These are phyloP conservation scores for Tagetes erecta DNA, from an alignment of 129 eudicot species.

Conservation along the genomic window DNA sequence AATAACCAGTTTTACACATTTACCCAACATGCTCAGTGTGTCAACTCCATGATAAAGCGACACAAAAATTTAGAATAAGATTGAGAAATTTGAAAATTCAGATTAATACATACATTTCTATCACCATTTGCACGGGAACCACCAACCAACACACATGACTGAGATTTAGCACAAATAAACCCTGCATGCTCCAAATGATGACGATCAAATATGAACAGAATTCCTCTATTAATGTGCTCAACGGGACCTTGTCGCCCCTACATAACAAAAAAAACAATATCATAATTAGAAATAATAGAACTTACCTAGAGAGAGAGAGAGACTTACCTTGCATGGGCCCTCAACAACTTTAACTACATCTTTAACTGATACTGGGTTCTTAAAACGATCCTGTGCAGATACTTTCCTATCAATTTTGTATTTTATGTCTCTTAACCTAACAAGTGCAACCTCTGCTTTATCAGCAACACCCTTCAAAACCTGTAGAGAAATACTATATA, in stretches of 20 bases:
- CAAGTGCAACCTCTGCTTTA: constrained; percentile 85
- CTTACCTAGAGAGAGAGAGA: not conserved
- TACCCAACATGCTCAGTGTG: not conserved
- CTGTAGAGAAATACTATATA: constrained; percentile 37
- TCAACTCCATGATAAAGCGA: not conserved
- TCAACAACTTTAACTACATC: constrained; percentile 92
- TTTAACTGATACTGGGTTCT: constrained; percentile 75
- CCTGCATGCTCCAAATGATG: constrained; percentile 99
- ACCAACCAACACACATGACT: constrained; percentile 79
- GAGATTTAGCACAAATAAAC: constrained; percentile 90
- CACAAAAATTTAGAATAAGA: not conserved
- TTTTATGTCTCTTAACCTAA: constrained; percentile 84
- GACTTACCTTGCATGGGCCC: constrained; percentile 77
- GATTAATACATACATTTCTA: constrained; percentile 56
- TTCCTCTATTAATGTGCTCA: constrained; percentile 76
- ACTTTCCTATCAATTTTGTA: constrained; percentile 74
- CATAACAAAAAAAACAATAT: constrained; percentile 2
- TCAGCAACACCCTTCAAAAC: constrained; percentile 95
- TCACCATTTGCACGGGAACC: constrained; percentile 78
- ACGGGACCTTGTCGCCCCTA: constrained; percentile 99
- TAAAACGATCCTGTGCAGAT: constrained; percentile 66
- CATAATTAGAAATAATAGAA: not conserved
- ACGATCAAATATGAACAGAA: constrained; percentile 77
- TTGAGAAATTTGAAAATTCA: not conserved
- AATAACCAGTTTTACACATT: not conserved